phyloP scores from a whole-genome alignment of 345 rosid species.

The Zanthoxylum bungeanum region DNA sequence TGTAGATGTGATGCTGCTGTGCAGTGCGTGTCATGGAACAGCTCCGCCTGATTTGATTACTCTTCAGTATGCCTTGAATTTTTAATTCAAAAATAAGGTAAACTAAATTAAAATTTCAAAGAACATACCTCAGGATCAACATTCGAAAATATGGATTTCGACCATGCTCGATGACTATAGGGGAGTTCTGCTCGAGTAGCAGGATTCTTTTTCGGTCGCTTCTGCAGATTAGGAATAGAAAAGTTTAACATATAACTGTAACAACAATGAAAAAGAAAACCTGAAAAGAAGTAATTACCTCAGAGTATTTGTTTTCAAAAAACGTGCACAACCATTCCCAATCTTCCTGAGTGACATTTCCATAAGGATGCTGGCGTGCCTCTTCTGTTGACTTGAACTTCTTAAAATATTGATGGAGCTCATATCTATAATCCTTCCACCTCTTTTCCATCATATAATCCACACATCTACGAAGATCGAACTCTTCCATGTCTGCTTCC shows the following conservation, averaged over 20 bases:
- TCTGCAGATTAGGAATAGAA: neutral
- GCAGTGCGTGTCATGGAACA: neutral
- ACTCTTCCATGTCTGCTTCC: neutral
- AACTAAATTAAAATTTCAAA: neutral
- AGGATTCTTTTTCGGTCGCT: neutral
- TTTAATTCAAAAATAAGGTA: neutral
- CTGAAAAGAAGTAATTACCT: neutral
- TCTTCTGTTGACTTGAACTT: neutral
- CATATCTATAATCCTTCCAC: conserved; percentile 2
- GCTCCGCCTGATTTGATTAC: neutral
- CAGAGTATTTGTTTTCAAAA: neutral
- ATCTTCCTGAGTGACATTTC: neutral
- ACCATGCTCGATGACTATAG: neutral
- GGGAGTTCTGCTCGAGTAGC: neutral
- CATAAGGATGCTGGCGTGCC: neutral
- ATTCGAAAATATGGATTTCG: neutral
- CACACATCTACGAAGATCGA: neutral
- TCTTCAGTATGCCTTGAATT: neutral
- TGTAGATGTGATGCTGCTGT: neutral
- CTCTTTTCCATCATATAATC: conserved; percentile 1
- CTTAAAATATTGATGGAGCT: neutral
- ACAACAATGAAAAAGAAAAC: neutral
- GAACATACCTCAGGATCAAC: neutral
- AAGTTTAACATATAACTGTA: neutral
- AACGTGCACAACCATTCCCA: conserved; percentile 1